Evolutionary conservation across 805 yeast species (phyloP), one percentile per base, ranked within the genome.

Genomic region (Candida tammaniensis): DNA sequence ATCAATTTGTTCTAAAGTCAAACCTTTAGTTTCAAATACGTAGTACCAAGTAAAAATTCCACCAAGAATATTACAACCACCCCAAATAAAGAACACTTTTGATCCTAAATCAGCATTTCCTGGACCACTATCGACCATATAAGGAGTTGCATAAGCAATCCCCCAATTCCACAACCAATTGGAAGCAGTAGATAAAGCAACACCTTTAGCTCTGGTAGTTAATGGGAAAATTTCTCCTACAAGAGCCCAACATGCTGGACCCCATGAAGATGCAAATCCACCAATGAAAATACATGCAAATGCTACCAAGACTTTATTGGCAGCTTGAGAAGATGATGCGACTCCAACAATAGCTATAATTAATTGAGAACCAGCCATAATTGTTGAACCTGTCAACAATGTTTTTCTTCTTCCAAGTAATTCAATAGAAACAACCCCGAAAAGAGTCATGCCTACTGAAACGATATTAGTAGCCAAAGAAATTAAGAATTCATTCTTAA

Each of bases 341-440:
- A 68, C 60, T 37, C 70, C 69, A 24, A 61, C 61, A 44, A 60
- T 53, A 24, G 68, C 75, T 36, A 70, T 72, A 40, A 72, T 55
- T 39, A 72, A 58, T 54, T 71, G 81, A 44, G 82, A 79, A 20
- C 67, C 49, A 46, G 74, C 63, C 85, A 80, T 81, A 40, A 78
- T 73, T 20, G 68, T 59, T 25, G 86, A 77, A 45, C 89, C 91
- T 52, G 55, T 34, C 25, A 55, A 47, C 36, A 61, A 48, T 27
- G 59, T 58, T 48, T 60, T 55, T 52, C 65, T 57, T 56, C 68
- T 57, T 31, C 68, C 68, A 22, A 60, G 49, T 19, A 51, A 42
- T 40, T 61, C 68, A 27, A 49, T 43, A 43, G 56, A 49, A 16
- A 52, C 16, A 30, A 63, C 57, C 51, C 68, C 68, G 17, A 67